These are phyloP conservation scores for Ceratocystis colombiana DNA, from an alignment of 2,329 filamentous ascomycete genomes.

Conservation along the genomic window DNA sequence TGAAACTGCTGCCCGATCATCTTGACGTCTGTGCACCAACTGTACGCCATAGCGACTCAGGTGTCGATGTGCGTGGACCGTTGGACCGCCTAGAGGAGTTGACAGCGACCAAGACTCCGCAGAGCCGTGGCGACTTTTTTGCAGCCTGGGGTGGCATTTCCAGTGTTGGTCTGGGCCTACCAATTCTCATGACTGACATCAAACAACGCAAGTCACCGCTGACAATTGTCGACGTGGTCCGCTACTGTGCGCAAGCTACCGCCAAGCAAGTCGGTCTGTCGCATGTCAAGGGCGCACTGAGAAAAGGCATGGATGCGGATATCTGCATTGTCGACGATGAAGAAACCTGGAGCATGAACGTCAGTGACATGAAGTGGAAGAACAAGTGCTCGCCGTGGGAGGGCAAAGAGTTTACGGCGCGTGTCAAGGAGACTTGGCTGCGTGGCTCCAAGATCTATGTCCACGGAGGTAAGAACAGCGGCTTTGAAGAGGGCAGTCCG, in stretches of 20 bases:
- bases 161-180: constrained; percentile 81
- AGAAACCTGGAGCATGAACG: constrained; percentile 63
- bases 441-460: constrained; percentile 66
- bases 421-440: constrained; percentile 78
- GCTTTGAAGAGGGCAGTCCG: constrained; percentile 43
- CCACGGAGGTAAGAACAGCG: constrained; percentile 44
- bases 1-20: constrained; percentile 73
- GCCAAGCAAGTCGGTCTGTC: constrained; percentile 78
- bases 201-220: constrained; percentile 37
- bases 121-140: constrained; percentile 72
- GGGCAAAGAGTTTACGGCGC: constrained; percentile 63
- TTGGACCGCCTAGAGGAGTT: constrained; percentile 31
- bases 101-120: constrained; percentile 15
- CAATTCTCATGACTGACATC: constrained; percentile 74
- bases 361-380: constrained; percentile 81
- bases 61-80: constrained; percentile 40
- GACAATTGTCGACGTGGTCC: constrained; percentile 66
- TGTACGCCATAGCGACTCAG: constrained; percentile 44
- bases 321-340: constrained; percentile 84
- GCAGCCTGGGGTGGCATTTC: constrained; percentile 94
- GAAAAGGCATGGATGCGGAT: constrained; percentile 77
- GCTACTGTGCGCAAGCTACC: constrained; percentile 77
- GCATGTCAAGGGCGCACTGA: constrained; percentile 69
- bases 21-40: constrained; percentile 29
- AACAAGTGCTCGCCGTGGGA: constrained; percentile 91